Percentiles rank a stretch among this genome's conserved stretches.
Evolutionary conservation across 352 stramenopile species (phyloP).

Genomic region (Pythium myriotylum): DNA sequence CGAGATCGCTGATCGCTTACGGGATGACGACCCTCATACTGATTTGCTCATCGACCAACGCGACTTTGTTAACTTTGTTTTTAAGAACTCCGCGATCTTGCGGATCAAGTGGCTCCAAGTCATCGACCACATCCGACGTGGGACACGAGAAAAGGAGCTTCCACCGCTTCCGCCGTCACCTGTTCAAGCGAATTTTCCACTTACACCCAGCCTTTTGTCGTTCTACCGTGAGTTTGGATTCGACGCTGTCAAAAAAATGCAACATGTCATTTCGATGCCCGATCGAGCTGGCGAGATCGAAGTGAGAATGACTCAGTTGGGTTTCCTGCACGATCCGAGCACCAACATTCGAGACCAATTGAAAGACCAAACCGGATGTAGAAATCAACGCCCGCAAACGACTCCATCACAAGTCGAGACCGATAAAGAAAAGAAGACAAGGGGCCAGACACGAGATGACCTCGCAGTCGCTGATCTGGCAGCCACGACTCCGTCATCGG

Average conservation of each 20-base stretch:
- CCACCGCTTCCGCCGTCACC: not conserved
- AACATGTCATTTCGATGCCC: constrained; percentile 32
- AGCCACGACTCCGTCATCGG: not conserved
- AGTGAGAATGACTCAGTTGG: constrained; percentile 38
- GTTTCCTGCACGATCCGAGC: constrained; percentile 42
- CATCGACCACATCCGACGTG: constrained; percentile 47
- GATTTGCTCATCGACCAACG: constrained; percentile 51
- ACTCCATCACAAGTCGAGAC: not conserved
- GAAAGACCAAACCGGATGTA: not conserved
- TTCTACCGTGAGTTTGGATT: constrained; percentile 50
- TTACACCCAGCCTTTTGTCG: constrained; percentile 17
- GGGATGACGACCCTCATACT: constrained; percentile 28
- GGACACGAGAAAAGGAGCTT: constrained; percentile 4
- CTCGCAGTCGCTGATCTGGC: constrained; percentile 3
- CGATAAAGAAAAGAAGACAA: not conserved
- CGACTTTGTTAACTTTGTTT: constrained; percentile 67
- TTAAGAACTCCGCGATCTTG: constrained; percentile 51
- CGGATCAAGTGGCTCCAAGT: constrained; percentile 53
- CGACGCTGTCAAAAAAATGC: not conserved
- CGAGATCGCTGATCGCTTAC: constrained; percentile 42
- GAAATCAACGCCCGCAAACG: not conserved
- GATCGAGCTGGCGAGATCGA: constrained; percentile 48
- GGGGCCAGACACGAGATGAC: not conserved
- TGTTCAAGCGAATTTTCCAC: not conserved
- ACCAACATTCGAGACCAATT: constrained; percentile 13